Percentiles rank a stretch among this genome's conserved stretches.
Conservation (phyloP, 1,284 basidiomycete species). For the Sporisorium iseilematis-ciliati region DNA sequence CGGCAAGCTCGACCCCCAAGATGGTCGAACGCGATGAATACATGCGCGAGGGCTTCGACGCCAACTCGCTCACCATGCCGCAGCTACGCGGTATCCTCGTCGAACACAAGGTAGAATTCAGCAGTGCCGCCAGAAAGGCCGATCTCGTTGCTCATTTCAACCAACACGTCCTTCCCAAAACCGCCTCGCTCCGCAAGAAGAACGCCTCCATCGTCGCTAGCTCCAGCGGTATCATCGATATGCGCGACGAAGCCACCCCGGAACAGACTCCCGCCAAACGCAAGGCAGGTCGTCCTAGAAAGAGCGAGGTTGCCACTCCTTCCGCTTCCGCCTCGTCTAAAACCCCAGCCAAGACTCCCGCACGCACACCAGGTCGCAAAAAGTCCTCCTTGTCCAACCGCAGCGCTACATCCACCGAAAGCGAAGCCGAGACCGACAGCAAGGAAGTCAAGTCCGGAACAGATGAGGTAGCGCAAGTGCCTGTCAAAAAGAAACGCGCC, state of each 20-base stretch:
- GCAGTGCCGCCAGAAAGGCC: constrained; percentile 84
- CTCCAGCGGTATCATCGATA: constrained; percentile 71
- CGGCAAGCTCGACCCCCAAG: constrained; percentile 3
- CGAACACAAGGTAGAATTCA: constrained; percentile 83
- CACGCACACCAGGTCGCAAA: constrained; percentile 31
- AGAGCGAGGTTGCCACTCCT: constrained; percentile 38
- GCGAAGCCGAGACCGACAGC: constrained; percentile 25
- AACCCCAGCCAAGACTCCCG: constrained; percentile 18
- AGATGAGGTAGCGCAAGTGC: constrained; percentile 9
- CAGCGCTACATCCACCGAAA: constrained; percentile 20
- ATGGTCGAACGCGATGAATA: constrained; percentile 72
- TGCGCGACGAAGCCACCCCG: constrained; percentile 34
- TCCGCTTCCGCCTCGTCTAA: constrained; percentile 5
- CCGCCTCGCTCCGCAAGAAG: constrained; percentile 71
- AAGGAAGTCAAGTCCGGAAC: constrained; percentile 9
- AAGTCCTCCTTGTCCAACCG: constrained; percentile 33
- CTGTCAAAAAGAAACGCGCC: constrained; percentile 29
- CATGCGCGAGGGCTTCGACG: constrained; percentile 85
- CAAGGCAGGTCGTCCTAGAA: constrained; percentile 41
- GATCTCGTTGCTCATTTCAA: constrained; percentile 86
- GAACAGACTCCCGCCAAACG: constrained; percentile 44
- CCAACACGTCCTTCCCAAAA: constrained; percentile 69
- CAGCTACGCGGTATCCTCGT: constrained; percentile 84
- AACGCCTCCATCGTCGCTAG: constrained; percentile 73
- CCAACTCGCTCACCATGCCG: constrained; percentile 80